phyloP scores from a whole-genome alignment of 208 protist species.

The Leishmania aethiopica region DNA sequence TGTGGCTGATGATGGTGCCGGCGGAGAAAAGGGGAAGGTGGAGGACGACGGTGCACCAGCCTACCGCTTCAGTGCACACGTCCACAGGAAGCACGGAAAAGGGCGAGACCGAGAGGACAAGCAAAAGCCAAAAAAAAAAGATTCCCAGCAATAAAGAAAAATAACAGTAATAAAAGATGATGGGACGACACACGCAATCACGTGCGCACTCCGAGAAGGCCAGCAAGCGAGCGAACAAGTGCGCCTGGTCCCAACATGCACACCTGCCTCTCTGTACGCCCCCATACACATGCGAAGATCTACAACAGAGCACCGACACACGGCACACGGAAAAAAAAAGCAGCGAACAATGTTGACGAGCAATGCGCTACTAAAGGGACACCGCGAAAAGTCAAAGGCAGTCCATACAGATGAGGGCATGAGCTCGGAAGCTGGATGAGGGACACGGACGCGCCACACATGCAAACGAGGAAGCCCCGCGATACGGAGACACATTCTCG shows the following conservation, averaged over 20 bases:
- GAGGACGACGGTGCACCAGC: too few relatives aligned
- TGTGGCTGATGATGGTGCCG: neutral
- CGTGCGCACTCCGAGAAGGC: neutral
- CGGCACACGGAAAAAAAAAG: neutral
- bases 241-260: neutral
- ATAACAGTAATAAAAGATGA: neutral
- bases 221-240: neutral
- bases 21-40: neutral
- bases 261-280: neutral
- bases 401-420: neutral
- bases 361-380: neutral
- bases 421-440: neutral
- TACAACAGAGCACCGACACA: neutral
- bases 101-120: neutral
- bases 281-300: neutral
- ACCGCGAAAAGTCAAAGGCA: neutral
- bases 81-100: neutral
- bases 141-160: neutral
- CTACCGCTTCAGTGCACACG: neutral
- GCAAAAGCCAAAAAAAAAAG: neutral
- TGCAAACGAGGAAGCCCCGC: neutral
- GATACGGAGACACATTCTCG: neutral
- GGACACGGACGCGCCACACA: neutral
- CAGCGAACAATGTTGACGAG: neutral
- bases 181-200: neutral